Percentiles rank a stretch among this genome's conserved stretches.
These are phyloP conservation scores for Talaromyces trachyspermus DNA, from an alignment of 495 filamentous ascomycete species.

Conservation along the genomic window DNA sequence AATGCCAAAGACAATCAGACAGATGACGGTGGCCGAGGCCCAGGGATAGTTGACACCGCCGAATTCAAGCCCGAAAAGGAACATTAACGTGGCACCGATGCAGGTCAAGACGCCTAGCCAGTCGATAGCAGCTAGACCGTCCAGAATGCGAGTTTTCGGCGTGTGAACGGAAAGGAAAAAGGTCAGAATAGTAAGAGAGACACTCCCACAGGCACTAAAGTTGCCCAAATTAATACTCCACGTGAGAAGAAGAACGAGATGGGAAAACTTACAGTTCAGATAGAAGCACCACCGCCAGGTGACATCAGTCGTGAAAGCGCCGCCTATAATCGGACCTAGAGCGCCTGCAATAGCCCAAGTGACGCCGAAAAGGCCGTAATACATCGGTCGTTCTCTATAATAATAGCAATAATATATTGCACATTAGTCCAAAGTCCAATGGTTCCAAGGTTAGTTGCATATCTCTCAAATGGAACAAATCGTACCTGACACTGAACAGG, in stretches of 20 bases:
- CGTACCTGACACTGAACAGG: constrained; percentile 61
- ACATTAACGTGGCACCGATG: constrained; percentile 71
- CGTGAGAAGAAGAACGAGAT: neutral
- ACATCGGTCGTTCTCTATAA: constrained; percentile 52
- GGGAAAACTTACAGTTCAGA: constrained; percentile 46
- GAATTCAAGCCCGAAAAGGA: constrained; percentile 72
- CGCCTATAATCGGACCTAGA: constrained; percentile 68
- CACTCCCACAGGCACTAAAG: constrained; percentile 61
- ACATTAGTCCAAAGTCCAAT: too few relatives aligned
- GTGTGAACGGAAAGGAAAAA: constrained; percentile 72
- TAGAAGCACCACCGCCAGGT: constrained; percentile 61
- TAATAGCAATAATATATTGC: too few relatives aligned
- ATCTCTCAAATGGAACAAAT: neutral
- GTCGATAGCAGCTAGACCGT: constrained; percentile 69
- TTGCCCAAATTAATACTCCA: constrained; percentile 11
- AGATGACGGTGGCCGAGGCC: constrained; percentile 66
- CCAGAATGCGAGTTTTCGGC: constrained; percentile 59
- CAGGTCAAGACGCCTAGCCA: constrained; percentile 65
- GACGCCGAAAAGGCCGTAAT: constrained; percentile 57
- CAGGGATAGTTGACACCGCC: constrained; percentile 73
- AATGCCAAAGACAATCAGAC: constrained; percentile 69
- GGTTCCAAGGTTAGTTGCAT: too few relatives aligned
- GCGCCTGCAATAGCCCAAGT: constrained; percentile 71
- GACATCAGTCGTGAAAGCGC: constrained; percentile 60
- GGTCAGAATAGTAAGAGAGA: constrained; percentile 57